These are phyloP conservation scores for Phytopythium cucurbitacearum DNA, from an alignment of 352 stramenopile species.

Conservation along the genomic window DNA sequence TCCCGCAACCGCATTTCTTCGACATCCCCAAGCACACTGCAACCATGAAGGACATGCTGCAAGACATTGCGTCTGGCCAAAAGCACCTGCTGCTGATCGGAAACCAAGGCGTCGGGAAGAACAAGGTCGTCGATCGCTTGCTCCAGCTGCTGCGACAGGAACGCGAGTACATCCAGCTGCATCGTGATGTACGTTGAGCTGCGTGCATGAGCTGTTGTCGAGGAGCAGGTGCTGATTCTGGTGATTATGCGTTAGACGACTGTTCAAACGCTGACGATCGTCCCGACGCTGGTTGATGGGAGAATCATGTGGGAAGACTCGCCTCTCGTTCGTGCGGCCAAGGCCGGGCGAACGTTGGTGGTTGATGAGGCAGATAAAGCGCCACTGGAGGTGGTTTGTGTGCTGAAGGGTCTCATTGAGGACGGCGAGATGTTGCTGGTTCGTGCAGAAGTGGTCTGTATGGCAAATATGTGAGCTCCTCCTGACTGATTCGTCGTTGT, in stretches of 20 bases:
- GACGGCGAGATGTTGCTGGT: slow-evolving; percentile 94
- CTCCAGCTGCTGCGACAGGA: slow-evolving; percentile 90
- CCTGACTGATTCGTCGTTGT: not conserved
- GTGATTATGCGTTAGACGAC: slow-evolving; percentile 68
- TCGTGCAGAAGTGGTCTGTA: slow-evolving; percentile 1
- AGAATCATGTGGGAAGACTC: slow-evolving; percentile 92
- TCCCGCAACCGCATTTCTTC: slow-evolving; percentile 88
- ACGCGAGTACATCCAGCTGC: slow-evolving; percentile 96
- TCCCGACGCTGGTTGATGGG: slow-evolving; percentile 86
- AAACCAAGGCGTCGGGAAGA: slow-evolving; percentile 95
- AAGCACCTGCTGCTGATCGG: slow-evolving; percentile 92
- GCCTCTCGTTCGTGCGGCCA: slow-evolving; percentile 91
- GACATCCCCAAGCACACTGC: slow-evolving; percentile 87
- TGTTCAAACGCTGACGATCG: slow-evolving; percentile 90
- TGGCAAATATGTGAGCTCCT: not conserved
- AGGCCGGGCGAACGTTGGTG: slow-evolving; percentile 88
- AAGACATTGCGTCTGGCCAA: slow-evolving; percentile 83
- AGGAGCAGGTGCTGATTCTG: not conserved
- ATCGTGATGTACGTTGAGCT: slow-evolving; percentile 83
- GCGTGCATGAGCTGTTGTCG: not conserved
- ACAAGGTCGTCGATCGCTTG: slow-evolving; percentile 91
- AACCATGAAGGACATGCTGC: slow-evolving; percentile 85
- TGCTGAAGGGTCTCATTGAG: slow-evolving; percentile 96
- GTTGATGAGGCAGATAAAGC: slow-evolving; percentile 97
- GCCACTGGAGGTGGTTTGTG: slow-evolving; percentile 91